phyloP scores from a whole-genome alignment of 225 moss, liverwort and hornwort genomes.

The Lunularia cruciata region DNA sequence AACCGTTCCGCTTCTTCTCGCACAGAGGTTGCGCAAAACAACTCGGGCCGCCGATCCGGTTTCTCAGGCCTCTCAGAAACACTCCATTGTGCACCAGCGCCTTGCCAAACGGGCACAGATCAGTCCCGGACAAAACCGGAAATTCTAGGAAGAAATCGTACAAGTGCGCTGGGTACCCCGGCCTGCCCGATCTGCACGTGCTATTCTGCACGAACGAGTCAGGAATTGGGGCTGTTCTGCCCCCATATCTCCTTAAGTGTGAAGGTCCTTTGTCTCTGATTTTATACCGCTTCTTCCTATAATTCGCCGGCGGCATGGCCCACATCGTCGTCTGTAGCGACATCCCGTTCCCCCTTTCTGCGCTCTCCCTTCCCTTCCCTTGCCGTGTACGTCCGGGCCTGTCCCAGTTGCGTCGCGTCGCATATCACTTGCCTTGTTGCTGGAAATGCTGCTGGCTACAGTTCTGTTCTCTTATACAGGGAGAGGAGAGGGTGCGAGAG shows the following conservation, averaged over 20 bases:
- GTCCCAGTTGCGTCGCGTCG: not conserved
- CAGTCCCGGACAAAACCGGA: conserved; percentile 34
- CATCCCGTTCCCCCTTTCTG: not conserved
- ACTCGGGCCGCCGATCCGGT: conserved; percentile 33
- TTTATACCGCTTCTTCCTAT: conserved; percentile 20
- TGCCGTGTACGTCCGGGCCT: not conserved
- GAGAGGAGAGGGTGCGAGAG: no score
- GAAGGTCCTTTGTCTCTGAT: conserved; percentile 30
- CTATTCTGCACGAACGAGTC: conserved; percentile 42
- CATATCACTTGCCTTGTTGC: no score
- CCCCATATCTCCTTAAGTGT: conserved; percentile 34
- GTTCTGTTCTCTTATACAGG: no score
- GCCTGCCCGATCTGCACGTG: conserved; percentile 37
- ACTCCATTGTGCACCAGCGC: conserved; percentile 41
- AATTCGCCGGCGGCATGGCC: conserved; percentile 22
- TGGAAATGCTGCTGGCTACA: no score
- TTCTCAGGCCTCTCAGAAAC: conserved; percentile 39
- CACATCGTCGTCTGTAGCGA: not conserved
- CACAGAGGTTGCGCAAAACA: conserved; percentile 36
- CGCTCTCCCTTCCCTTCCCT: not conserved
- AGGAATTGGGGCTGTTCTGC: conserved; percentile 41
- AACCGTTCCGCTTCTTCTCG: conserved; percentile 27
- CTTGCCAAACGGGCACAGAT: conserved; percentile 43
- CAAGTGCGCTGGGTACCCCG: conserved; percentile 36
- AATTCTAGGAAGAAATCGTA: conserved; percentile 40